These are phyloP conservation scores for Saitozyma podzolica DNA, from an alignment of 768 basidiomycete species.

Conservation along the genomic window DNA sequence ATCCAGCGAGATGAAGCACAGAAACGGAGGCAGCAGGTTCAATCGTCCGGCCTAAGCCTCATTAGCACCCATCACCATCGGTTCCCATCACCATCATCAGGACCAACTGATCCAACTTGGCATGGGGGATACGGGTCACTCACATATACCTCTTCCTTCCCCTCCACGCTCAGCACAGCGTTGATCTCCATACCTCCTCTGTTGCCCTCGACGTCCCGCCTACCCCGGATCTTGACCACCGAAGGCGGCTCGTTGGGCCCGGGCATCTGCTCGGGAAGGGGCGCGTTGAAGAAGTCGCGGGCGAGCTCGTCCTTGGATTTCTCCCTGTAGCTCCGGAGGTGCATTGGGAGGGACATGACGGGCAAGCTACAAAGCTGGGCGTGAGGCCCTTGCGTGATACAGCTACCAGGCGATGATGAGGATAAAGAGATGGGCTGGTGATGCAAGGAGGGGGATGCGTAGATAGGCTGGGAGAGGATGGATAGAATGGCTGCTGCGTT, in stretches of 20 bases:
- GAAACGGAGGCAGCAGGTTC: constrained; percentile 81
- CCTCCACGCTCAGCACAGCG: constrained; percentile 79
- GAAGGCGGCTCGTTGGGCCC: constrained; percentile 26
- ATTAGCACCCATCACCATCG: constrained; percentile 1
- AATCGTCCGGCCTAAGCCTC: constrained; percentile 76
- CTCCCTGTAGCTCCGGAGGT: constrained; percentile 88
- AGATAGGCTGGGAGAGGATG: too few relatives aligned
- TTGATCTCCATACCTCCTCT: constrained; percentile 73
- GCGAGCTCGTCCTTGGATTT: constrained; percentile 83
- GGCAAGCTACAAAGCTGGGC: neutral
- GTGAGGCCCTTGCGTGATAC: too few relatives aligned
- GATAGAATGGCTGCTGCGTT: too few relatives aligned
- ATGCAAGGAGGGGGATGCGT: too few relatives aligned
- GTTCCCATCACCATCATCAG: neutral
- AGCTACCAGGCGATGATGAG: too few relatives aligned
- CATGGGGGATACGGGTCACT: constrained; percentile 51
- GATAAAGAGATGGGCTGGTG: too few relatives aligned
- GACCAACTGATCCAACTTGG: neutral
- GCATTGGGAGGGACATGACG: constrained; percentile 55
- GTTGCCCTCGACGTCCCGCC: constrained; percentile 7
- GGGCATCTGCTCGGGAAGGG: constrained; percentile 53
- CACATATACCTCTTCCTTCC: constrained; percentile 90
- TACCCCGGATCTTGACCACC: constrained; percentile 36
- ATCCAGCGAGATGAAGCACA: constrained; percentile 87
- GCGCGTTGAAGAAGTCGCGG: constrained; percentile 82